Evolutionary conservation across 1,284 basidiomycete species (phyloP), one percentile per base, ranked within the genome.

Genomic region (Ceratobasidium sp.): DNA sequence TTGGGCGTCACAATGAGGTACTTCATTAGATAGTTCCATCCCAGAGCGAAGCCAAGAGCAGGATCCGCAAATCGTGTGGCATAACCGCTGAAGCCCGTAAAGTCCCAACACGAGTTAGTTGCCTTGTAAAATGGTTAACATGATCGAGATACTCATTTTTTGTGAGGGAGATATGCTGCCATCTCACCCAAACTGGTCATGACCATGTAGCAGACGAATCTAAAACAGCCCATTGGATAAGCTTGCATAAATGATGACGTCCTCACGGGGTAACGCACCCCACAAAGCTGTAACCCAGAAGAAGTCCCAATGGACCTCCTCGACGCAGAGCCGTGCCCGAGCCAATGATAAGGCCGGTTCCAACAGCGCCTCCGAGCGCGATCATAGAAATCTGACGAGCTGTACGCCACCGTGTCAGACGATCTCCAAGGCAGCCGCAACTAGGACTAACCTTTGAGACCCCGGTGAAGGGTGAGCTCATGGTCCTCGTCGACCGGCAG

Each of bases 291-390:
- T 83, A 85, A 0, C 81, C 79, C 54, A 85, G 78, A 73, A 84
- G 79, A 14, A 84, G 78, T 21, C 79, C 79, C 49, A 77, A 81
- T 0, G 84, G 84, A 7, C 84, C 84, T 38, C 81, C 82, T 64
- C 80, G 77, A 11, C 78, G 77, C 9, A 84, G 76, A 63, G 79
- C 80, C 0, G 77, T 77, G 51, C 83, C 83, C 6, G 81, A 85
- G 54, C 90, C 91, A 75, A 93, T 92, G 75, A 93, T 89, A 21
- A 93, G 82, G 78, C 92, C 92, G 28, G 90, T 92, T 8, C 87
- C 87, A 8, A 88, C 83, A 23, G 87, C 86, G 72, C 87, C 87
- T 33, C 86, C 86, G 38, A 87, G 83, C 58, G 78, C 78, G 72
- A 81, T 91, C 89, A 91, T 91, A 30, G 87, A 87, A 60, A 90